Evolutionary conservation across 2,329 filamentous ascomycete species (phyloP).

Genomic region (Diatrype stigma): DNA sequence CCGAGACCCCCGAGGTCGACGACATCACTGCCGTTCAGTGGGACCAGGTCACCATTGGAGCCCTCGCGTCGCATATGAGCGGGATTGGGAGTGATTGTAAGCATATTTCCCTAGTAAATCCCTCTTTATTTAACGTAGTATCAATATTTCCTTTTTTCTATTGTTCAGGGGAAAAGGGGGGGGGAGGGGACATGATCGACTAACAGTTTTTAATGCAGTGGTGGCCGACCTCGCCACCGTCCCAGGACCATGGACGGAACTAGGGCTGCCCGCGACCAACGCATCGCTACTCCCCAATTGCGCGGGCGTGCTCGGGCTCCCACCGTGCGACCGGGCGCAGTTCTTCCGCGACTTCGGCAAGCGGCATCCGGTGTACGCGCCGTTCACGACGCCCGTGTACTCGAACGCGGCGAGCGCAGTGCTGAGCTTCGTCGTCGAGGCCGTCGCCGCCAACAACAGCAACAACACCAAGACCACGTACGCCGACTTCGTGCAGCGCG

Average conservation of each 20-base stretch:
- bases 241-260: conserved; percentile 16
- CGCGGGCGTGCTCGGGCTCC: conserved; percentile 21
- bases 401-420: conserved; percentile 23
- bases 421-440: conserved; percentile 20
- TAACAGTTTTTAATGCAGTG: no score
- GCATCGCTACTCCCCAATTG: conserved; percentile 19
- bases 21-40: conserved; percentile 23
- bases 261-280: conserved; percentile 18
- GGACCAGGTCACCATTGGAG: conserved; percentile 20
- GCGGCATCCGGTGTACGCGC: conserved; percentile 21
- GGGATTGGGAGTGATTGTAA: conserved; percentile 21
- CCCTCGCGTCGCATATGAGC: conserved; percentile 24
- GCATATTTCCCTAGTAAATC: no score
- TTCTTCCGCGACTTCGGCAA: conserved; percentile 27
- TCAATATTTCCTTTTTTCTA: no score
- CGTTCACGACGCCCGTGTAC: conserved; percentile 23
- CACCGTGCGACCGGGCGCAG: conserved; percentile 18
- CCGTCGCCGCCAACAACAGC: conserved; percentile 17
- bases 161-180: no score
- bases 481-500: conserved; percentile 16
- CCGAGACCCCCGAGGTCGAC: conserved; percentile 15
- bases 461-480: no score
- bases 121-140: no score
- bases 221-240: conserved; percentile 17
- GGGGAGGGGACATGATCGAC: no score